A percentile compares a stretch with the other conserved stretches of the same genome.
These are phyloP conservation scores for Vaccinium vitisidaea DNA, from an alignment of 148 eudicot species.

Conservation along the genomic window DNA sequence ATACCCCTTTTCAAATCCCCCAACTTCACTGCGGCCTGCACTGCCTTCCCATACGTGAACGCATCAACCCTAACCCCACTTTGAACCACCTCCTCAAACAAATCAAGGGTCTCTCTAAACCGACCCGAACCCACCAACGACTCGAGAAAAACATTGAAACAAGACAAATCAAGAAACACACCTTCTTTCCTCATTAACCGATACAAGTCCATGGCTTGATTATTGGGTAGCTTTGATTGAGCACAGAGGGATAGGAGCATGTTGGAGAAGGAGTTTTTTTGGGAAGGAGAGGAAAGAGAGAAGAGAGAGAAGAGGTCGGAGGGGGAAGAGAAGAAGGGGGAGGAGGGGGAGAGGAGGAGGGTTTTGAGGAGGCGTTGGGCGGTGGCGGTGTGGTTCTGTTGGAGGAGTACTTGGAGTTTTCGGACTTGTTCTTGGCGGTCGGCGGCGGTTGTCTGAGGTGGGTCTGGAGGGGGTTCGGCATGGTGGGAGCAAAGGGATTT, in stretches of 20 bases:
- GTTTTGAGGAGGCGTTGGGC: conserved; percentile 46
- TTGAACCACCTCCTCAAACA: conserved; percentile 43
- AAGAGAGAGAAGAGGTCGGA: conserved; percentile 33
- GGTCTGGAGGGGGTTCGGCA: neutral
- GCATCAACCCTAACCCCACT: conserved; percentile 50
- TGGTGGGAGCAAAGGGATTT: neutral
- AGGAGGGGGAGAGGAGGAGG: conserved; percentile 29
- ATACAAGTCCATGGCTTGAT: conserved; percentile 42
- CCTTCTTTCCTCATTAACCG: conserved; percentile 40
- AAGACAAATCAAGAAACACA: conserved; percentile 36
- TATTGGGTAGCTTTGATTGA: conserved; percentile 39
- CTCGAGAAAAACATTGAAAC: conserved; percentile 53
- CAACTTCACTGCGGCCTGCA: conserved; percentile 64
- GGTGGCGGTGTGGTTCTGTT: conserved; percentile 44
- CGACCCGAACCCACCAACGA: conserved; percentile 36
- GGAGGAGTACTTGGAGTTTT: conserved; percentile 45
- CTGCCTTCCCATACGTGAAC: conserved; percentile 64
- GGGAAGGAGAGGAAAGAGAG: conserved; percentile 38
- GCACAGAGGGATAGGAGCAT: conserved; percentile 46
- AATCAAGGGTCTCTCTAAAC: conserved; percentile 35
- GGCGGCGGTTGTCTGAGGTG: neutral
- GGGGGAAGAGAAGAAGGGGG: conserved; percentile 30
- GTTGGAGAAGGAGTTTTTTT: conserved; percentile 27
- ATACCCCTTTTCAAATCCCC: conserved; percentile 58
- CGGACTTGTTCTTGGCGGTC: conserved; percentile 40